Percentiles rank a stretch among this genome's conserved stretches.
These are phyloP conservation scores for Pseudogymnoascus sp. DNA, from an alignment of 2,329 filamentous ascomycete species.

Conservation along the genomic window DNA sequence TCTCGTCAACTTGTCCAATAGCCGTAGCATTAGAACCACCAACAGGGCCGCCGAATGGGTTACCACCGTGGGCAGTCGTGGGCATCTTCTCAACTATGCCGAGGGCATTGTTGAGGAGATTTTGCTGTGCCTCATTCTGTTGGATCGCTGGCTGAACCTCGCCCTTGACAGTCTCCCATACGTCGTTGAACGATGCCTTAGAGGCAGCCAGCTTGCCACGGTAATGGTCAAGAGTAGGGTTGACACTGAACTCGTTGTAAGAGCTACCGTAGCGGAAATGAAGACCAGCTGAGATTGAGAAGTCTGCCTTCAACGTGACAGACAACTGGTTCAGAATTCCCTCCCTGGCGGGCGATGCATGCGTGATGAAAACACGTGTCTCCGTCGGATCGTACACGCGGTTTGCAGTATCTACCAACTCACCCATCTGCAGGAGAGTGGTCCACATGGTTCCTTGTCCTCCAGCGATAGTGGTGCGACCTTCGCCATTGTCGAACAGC, in stretches of 20 bases:
- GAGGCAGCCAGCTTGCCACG: conserved; percentile 96
- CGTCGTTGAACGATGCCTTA: conserved; percentile 97
- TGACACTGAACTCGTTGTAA: conserved; percentile 99
- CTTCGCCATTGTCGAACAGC: conserved; percentile 96
- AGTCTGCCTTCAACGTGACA: conserved; percentile 93
- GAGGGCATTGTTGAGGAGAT: conserved; percentile 80
- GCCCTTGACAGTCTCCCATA: conserved; percentile 96
- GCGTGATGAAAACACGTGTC: conserved; percentile 91
- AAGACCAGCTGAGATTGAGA: conserved; percentile 92
- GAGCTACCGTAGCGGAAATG: conserved; percentile 99
- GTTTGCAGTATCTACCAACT: conserved; percentile 94
- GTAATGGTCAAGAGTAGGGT: conserved; percentile 95
- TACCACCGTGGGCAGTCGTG: conserved; percentile 84
- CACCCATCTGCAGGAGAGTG: conserved; percentile 93
- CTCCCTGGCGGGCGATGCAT: conserved; percentile 92
- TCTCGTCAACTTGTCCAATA: conserved; percentile 90
- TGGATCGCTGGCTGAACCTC: conserved; percentile 93
- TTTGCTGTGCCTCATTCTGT: conserved; percentile 89
- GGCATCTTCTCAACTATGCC: conserved; percentile 98
- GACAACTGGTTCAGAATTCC: conserved; percentile 96
- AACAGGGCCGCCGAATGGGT: conserved; percentile 85
- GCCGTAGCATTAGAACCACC: conserved; percentile 55
- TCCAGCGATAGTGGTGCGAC: conserved; percentile 93
- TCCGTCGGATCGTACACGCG: conserved; percentile 97
- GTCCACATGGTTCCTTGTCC: conserved; percentile 99